Percentiles rank a stretch among this genome's conserved stretches.
Evolutionary conservation across 441 rosid species (phyloP).

Genomic region (Pelargonium myrrhifolium): DNA sequence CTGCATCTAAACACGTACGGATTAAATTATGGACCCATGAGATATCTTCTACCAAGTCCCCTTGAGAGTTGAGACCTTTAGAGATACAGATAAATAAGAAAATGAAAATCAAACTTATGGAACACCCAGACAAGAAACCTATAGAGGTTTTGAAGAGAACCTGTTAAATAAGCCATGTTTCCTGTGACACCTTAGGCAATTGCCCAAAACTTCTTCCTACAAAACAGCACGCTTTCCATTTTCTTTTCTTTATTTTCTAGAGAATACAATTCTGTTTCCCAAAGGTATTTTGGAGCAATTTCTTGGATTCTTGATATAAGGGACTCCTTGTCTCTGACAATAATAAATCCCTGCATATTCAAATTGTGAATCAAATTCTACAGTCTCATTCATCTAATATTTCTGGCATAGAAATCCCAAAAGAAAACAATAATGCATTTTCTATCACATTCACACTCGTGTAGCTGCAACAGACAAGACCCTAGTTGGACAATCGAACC

Average conservation of each 20-base stretch:
- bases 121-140: not conserved
- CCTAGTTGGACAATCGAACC: too few species aligned
- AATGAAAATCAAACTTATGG: not conserved
- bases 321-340: conserved; percentile 70
- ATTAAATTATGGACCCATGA: not conserved
- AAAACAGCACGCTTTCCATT: conserved; percentile 56
- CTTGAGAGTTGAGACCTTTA: not conserved
- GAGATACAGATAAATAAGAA: not conserved
- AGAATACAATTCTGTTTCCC: conserved; percentile 58
- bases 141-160: not conserved
- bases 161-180: not conserved
- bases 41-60: not conserved
- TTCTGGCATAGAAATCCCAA: too few species aligned
- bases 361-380: not conserved
- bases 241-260: conserved; percentile 49
- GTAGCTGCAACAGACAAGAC: too few species aligned
- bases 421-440: too few species aligned
- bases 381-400: too few species aligned
- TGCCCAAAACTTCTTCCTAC: conserved; percentile 87
- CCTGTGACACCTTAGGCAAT: conserved; percentile 20
- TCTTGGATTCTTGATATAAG: conserved; percentile 45
- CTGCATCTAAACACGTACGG: not conserved
- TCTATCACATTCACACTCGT: too few species aligned
- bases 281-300: conserved; percentile 60
- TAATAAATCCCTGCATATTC: conserved; percentile 60